phyloP scores from a whole-genome alignment of 257 asterid species.

The Nicotiana attenuata region DNA sequence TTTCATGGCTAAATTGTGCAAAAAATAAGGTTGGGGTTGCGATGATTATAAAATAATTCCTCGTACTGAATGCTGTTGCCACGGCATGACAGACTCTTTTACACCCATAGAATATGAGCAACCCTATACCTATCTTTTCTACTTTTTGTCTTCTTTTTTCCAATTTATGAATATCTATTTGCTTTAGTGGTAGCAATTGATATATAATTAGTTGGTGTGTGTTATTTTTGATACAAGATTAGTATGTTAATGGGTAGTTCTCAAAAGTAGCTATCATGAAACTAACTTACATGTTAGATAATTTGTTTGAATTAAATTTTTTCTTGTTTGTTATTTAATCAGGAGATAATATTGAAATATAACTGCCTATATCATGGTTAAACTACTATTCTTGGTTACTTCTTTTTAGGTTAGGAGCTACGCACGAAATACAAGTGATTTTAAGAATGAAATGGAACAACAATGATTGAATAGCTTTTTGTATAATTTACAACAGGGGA shows the following conservation, averaged over 20 bases:
- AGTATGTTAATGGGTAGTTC: no score
- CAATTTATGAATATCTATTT: not conserved
- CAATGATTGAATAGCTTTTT: not conserved
- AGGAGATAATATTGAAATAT: no score
- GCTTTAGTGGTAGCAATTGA: not conserved
- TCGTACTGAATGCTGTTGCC: constrained; percentile 62
- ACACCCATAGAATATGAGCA: constrained; percentile 92
- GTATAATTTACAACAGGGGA: no score
- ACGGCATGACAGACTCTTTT: constrained; percentile 60
- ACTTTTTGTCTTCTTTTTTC: not conserved
- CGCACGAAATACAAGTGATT: no score
- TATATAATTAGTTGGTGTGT: not conserved
- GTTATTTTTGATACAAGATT: no score
- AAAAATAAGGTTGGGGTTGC: constrained; percentile 21
- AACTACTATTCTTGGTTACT: no score
- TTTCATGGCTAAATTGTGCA: not conserved
- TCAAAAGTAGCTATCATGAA: not conserved
- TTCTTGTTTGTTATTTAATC: no score
- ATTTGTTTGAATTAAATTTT: no score
- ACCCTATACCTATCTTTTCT: not conserved
- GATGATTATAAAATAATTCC: constrained; percentile 66
- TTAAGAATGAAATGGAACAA: not conserved
- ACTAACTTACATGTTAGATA: no score
- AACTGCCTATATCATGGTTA: no score
- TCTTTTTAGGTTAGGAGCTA: not conserved